Conservation (phyloP, 1,139 yeast species). For the Geotrichum australiense region DNA sequence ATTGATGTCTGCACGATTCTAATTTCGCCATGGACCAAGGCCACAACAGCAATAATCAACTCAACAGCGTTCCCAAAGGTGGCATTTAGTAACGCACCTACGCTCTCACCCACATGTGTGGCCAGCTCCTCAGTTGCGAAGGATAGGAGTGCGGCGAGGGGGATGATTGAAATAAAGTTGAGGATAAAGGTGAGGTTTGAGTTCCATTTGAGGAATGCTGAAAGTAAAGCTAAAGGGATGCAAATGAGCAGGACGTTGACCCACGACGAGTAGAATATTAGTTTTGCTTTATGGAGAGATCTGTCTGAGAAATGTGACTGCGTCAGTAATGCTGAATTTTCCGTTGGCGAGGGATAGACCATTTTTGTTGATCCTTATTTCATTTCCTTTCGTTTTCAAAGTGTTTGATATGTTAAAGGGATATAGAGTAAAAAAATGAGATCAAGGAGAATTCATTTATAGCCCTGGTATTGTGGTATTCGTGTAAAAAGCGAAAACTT, state of each 20-base stretch:
- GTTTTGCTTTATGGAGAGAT: neutral
- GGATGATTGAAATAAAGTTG: constrained; percentile 86
- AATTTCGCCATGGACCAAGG: constrained; percentile 76
- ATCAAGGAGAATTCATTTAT: too few species aligned
- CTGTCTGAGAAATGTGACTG: neutral
- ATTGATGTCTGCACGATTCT: constrained; percentile 92
- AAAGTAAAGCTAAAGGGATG: constrained; percentile 80
- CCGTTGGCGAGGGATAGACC: too few species aligned
- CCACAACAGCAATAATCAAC: constrained; percentile 87
- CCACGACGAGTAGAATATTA: constrained; percentile 33
- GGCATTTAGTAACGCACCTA: constrained; percentile 91
- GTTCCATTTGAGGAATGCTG: constrained; percentile 55
- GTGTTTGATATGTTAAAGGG: too few species aligned
- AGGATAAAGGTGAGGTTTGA: constrained; percentile 58
- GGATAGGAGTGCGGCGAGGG: constrained; percentile 83
- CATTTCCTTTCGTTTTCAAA: neutral
- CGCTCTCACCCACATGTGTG: constrained; percentile 60
- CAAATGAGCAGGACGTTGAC: constrained; percentile 70
- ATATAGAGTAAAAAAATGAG: too few species aligned
- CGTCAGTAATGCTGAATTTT: too few species aligned
- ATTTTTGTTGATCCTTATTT: neutral
- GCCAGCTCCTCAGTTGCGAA: constrained; percentile 92
- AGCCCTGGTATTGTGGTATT: too few species aligned
- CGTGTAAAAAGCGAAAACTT: too few species aligned
- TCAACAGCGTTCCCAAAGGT: constrained; percentile 95